A percentile compares a stretch with the other conserved stretches of the same genome.
Conservation (phyloP, 179 eudicot species). For the Pouteria campechiana region DNA sequence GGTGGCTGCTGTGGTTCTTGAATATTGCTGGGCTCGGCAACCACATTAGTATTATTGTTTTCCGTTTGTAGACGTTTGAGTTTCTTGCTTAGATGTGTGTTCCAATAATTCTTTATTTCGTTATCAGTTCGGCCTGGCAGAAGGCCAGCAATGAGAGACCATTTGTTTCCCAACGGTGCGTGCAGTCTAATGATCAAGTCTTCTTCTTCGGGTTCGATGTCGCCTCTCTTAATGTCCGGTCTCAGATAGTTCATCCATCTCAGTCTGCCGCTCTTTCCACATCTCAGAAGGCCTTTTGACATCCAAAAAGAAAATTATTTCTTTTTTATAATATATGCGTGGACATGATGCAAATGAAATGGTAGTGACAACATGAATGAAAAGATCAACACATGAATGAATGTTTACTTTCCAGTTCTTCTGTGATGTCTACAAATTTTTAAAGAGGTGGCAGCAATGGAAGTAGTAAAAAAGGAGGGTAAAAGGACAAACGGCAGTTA, state of each 20-base stretch:
- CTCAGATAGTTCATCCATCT: conserved; percentile 60
- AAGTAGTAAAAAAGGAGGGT: too few species aligned
- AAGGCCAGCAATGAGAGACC: conserved; percentile 67
- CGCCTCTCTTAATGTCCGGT: conserved; percentile 60
- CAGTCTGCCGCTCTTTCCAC: conserved; percentile 59
- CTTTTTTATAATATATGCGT: background rate
- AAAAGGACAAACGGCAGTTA: too few species aligned
- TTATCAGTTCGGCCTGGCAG: conserved; percentile 65
- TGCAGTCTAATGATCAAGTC: conserved; percentile 54
- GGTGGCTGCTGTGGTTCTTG: too few species aligned
- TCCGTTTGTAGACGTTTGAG: too few species aligned
- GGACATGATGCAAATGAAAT: conserved; percentile 6
- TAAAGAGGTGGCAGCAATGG: too few species aligned
- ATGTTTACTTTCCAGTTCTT: too few species aligned
- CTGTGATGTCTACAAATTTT: too few species aligned
- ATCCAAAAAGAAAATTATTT: background rate
- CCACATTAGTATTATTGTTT: too few species aligned
- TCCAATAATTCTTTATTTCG: conserved; percentile 64
- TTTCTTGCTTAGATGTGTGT: conserved; percentile 48
- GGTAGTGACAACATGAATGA: background rate
- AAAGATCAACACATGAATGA: too few species aligned
- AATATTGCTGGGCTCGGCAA: too few species aligned
- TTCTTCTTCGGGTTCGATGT: conserved; percentile 48
- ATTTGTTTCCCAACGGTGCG: conserved; percentile 52
- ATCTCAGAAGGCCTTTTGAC: conserved; percentile 31